Conservation (phyloP, 768 basidiomycete species). For the Mycena filopes region DNA sequence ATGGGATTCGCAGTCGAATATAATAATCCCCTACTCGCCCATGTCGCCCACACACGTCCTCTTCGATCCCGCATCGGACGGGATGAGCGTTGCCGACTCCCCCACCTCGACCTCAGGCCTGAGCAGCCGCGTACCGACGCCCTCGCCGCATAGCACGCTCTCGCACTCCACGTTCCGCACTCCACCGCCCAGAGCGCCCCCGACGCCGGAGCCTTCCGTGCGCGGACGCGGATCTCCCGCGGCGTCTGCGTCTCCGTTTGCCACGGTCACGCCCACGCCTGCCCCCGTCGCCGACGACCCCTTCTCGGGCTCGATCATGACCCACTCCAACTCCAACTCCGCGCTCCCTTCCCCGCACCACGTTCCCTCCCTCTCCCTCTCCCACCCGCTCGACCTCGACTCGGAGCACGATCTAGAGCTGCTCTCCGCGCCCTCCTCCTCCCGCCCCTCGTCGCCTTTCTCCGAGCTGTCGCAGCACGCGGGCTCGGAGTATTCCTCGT, state of each 20-base stretch:
- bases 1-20: slow-evolving; percentile 50
- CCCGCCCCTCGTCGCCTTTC: slow-evolving; percentile 53
- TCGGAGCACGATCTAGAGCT: slow-evolving; percentile 56
- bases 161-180: slow-evolving; percentile 26
- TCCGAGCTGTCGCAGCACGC: slow-evolving; percentile 36
- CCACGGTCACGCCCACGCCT: not conserved
- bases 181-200: slow-evolving; percentile 31
- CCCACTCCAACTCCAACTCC: slow-evolving; percentile 32
- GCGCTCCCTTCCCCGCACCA: slow-evolving; percentile 31
- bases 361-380: slow-evolving; percentile 55
- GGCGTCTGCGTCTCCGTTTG: slow-evolving; percentile 10
- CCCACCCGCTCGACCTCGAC: slow-evolving; percentile 54
- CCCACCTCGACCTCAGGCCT: slow-evolving; percentile 39
- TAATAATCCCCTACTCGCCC: slow-evolving; percentile 56
- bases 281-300: slow-evolving; percentile 28
- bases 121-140: slow-evolving; percentile 38
- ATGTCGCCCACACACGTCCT: slow-evolving; percentile 62
- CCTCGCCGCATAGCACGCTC: slow-evolving; percentile 35
- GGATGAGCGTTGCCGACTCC: slow-evolving; percentile 29
- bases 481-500: not conserved
- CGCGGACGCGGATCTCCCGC: slow-evolving; percentile 20
- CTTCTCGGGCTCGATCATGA: slow-evolving; percentile 23
- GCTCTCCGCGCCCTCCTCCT: slow-evolving; percentile 55
- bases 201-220: slow-evolving; percentile 30
- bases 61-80: slow-evolving; percentile 46